Evolutionary conservation across 192 early-diverging fungal genomes (phyloP).

Genomic region (Mortierella antarctica): DNA sequence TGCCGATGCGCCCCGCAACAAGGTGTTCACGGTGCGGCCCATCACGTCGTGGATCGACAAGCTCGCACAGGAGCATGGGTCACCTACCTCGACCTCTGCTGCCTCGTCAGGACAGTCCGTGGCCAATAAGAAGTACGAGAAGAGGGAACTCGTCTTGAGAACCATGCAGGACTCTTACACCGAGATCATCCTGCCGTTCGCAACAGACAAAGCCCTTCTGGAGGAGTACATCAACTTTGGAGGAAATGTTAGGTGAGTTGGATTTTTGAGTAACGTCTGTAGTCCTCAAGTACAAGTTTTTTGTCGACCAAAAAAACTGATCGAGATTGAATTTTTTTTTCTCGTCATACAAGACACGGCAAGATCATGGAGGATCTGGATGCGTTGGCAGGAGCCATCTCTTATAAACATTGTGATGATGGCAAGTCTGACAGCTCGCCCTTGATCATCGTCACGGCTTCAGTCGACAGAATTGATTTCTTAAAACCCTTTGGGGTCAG

Average conservation of each 20-base stretch:
- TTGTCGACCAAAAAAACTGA: background rate
- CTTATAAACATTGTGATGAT: slow-evolving; percentile 76
- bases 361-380: slow-evolving; percentile 91
- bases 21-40: slow-evolving; percentile 35
- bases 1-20: slow-evolving; percentile 3
- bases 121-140: slow-evolving; percentile 11
- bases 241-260: slow-evolving; percentile 70
- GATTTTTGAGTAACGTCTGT: background rate
- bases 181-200: slow-evolving; percentile 82
- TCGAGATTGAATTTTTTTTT: background rate
- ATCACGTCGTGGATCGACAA: slow-evolving; percentile 52
- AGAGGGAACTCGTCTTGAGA: slow-evolving; percentile 60
- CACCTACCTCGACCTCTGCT: slow-evolving; percentile 14
- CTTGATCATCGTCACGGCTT: slow-evolving; percentile 86
- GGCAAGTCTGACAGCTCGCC: slow-evolving; percentile 51
- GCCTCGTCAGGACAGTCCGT: background rate
- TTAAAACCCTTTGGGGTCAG: slow-evolving; percentile 68
- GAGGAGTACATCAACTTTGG: slow-evolving; percentile 85
- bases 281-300: background rate
- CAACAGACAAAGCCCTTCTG: slow-evolving; percentile 73
- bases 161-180: slow-evolving; percentile 79
- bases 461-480: slow-evolving; percentile 89
- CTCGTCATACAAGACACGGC: slow-evolving; percentile 61
- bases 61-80: slow-evolving; percentile 36
- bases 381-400: slow-evolving; percentile 82